These are phyloP conservation scores for Trichoderma sp. DNA, from an alignment of 2,329 filamentous ascomycete species.

Conservation along the genomic window DNA sequence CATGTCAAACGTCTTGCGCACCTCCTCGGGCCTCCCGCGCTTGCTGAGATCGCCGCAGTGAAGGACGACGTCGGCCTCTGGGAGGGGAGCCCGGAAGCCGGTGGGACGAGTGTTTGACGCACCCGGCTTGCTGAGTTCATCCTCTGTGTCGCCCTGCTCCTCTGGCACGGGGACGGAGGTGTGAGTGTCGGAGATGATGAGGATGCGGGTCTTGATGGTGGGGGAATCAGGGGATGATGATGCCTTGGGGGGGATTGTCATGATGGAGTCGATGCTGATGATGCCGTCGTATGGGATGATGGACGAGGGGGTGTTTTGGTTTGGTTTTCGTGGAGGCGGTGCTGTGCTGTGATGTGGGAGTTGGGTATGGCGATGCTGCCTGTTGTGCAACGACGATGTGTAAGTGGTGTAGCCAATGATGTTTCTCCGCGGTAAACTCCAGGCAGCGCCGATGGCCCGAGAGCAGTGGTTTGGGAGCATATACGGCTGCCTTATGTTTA, in stretches of 20 bases:
- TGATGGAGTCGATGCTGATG: not conserved
- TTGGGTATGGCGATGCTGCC: not conserved
- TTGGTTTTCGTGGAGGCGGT: not conserved
- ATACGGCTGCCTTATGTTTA: no score
- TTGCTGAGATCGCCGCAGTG: conserved; percentile 57
- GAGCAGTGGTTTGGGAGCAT: not conserved
- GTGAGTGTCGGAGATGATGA: conserved; percentile 46
- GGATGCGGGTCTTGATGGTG: conserved; percentile 40
- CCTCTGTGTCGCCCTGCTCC: conserved; percentile 29
- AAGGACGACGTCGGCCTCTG: conserved; percentile 50
- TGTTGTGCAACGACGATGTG: not conserved
- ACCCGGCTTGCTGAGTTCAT: conserved; percentile 31
- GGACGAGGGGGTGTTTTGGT: not conserved
- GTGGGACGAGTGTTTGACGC: conserved; percentile 27
- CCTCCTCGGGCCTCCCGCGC: conserved; percentile 45
- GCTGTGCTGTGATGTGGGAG: not conserved
- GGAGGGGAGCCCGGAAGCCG: conserved; percentile 36
- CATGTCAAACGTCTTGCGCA: conserved; percentile 43
- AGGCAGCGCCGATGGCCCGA: not conserved
- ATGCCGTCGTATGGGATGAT: not conserved
- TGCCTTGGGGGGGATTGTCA: not conserved
- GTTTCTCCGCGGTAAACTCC: conserved; percentile 1
- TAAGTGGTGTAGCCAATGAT: conserved; percentile 2
- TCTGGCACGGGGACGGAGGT: conserved; percentile 30
- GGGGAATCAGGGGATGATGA: not conserved